phyloP scores from a whole-genome alignment of 2,329 filamentous ascomycete genomes.

The Albophoma yamanashiensis region DNA sequence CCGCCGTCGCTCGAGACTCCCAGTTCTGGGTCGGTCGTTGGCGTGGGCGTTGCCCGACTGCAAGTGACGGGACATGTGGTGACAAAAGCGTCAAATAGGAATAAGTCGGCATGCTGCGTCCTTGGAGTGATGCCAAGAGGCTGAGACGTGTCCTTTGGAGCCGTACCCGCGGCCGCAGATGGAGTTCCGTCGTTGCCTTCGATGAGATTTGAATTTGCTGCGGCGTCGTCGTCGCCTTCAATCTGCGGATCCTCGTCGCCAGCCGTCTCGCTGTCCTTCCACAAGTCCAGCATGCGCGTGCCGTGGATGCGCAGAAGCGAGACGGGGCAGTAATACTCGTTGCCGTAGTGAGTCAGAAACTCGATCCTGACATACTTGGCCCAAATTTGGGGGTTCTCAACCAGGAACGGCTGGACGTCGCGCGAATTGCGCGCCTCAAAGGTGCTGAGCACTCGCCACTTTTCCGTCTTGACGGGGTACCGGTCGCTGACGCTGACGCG shows the following conservation, averaged over 20 bases:
- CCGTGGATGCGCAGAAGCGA: constrained; percentile 88
- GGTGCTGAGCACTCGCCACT: constrained; percentile 80
- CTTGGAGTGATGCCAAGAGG: background rate
- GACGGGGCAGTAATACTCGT: constrained; percentile 92
- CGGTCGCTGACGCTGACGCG: constrained; percentile 86
- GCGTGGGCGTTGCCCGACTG: background rate
- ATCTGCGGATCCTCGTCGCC: constrained; percentile 49
- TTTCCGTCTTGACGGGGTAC: constrained; percentile 84
- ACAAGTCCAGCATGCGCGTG: constrained; percentile 91
- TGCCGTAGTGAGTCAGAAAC: constrained; percentile 87
- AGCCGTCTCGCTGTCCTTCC: constrained; percentile 66
- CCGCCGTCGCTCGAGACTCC: background rate
- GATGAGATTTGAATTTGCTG: background rate
- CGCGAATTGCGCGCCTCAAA: constrained; percentile 89
- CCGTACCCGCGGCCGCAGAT: background rate
- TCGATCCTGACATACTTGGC: constrained; percentile 88
- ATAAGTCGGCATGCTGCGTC: background rate
- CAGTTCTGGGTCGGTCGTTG: background rate
- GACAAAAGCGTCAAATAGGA: background rate
- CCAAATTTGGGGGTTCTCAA: constrained; percentile 95
- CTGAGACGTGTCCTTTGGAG: background rate
- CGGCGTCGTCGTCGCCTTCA: constrained; percentile 15
- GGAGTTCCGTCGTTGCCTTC: background rate
- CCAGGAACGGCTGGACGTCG: constrained; percentile 85
- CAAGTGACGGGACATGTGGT: background rate